Base-by-base conservation (phyloP, 352 stramenopile genomes). In the Plasmopara viticola region DNA sequence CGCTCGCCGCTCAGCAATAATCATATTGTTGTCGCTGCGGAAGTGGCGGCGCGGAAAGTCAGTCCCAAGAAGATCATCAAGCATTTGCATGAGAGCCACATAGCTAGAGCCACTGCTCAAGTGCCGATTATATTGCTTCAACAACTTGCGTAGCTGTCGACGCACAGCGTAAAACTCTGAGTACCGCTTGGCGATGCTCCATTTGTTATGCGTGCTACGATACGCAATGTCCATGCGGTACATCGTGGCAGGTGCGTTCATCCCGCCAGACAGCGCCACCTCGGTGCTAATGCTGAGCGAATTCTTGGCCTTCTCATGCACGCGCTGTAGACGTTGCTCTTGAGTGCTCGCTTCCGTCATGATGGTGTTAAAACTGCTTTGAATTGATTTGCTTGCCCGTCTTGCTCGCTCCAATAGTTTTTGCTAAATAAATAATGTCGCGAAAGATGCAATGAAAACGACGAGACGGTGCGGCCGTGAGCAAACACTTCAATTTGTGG, bases 191-290 rank as follows among this genome's bases (percentile, higher is more conserved):
- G 76, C 68, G 50, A 93, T 90, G 56, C 67, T 90, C 83, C 83
- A 93, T 60, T 90, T 91, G 57, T 90, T 88, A 37, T 79, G 80
- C 42, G 84, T 94, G 25, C 70, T 84, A 43, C 71, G 76, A 64
- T 90, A 94, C 8, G 78, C 90, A 33, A 94, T 88, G 60, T 91
- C 83, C 74, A 94, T 87, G 50, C 85, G 80, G 62, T 94, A 94
- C 59, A 91, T 78, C 31, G 80, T 94, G 45, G 75, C 80, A n/a
- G 77, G 76, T 20, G 70, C 50, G 29, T 72, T 62, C 30, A 72
- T 49, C 13, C 49, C 56, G 13, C 70, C 70, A 5, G 62, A 63
- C 18, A 75, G 64, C 40, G 68, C 73, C 60, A 90, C 74, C 48
- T 88, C 69, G n/a, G 84, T 89, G 68, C 71, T 79, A 54, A 91